Conservation (phyloP, 1,284 basidiomycete genomes). For the Spongispora temasekensis region DNA sequence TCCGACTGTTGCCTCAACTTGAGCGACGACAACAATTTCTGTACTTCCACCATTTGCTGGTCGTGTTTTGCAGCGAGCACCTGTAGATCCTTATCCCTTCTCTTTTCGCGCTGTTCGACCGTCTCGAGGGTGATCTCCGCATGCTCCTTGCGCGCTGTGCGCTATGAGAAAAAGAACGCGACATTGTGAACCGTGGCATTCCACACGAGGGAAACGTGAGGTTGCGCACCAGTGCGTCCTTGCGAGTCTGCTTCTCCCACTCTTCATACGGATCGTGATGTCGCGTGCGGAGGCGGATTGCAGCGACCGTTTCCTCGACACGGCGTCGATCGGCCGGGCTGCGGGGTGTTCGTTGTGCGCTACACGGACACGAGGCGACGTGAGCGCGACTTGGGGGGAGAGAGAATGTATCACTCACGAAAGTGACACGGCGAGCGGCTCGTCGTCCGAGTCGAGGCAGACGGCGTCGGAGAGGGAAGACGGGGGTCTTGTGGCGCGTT, state of each 20-base stretch:
- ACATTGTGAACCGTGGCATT: background rate
- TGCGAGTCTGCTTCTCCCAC: slow-evolving; percentile 68
- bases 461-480: slow-evolving; percentile 38
- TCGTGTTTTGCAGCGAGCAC: slow-evolving; percentile 43
- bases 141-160: slow-evolving; percentile 58
- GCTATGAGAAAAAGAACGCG: slow-evolving; percentile 39
- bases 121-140: slow-evolving; percentile 42
- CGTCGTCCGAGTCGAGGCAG: slow-evolving; percentile 45
- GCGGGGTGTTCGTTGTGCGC: slow-evolving; percentile 24
- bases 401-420: too few species aligned
- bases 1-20: slow-evolving; percentile 47
- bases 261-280: slow-evolving; percentile 78
- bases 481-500: slow-evolving; percentile 23
- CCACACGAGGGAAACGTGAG: background rate
- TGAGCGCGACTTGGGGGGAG: background rate
- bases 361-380: slow-evolving; percentile 4
- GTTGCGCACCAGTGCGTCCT: slow-evolving; percentile 67
- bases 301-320: slow-evolving; percentile 66
- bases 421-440: slow-evolving; percentile 32
- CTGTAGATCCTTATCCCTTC: slow-evolving; percentile 40
- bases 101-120: slow-evolving; percentile 39
- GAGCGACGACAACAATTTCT: slow-evolving; percentile 44
- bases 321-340: slow-evolving; percentile 49
- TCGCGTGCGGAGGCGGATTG: slow-evolving; percentile 64
- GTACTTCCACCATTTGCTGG: slow-evolving; percentile 52